These are phyloP conservation scores for Aspergillus brasiliensis DNA, from an alignment of 2,329 filamentous ascomycete species.

Conservation along the genomic window DNA sequence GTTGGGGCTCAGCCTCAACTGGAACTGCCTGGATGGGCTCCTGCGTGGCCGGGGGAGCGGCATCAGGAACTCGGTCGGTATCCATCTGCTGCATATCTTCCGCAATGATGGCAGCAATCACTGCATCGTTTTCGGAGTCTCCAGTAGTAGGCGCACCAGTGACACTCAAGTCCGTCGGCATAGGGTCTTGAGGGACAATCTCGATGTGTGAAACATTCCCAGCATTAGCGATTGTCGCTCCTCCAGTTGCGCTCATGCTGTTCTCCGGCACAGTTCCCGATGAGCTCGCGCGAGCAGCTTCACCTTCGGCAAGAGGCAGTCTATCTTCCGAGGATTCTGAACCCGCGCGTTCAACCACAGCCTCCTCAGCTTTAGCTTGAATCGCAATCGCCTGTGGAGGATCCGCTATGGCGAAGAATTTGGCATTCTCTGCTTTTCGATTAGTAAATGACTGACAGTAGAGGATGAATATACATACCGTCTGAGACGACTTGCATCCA, in stretches of 20 bases:
- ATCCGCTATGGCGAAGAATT: constrained; percentile 40
- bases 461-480: constrained; percentile 23
- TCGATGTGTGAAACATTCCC: neutral
- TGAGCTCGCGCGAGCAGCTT: constrained; percentile 31
- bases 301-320: constrained; percentile 18
- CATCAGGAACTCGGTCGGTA: constrained; percentile 9
- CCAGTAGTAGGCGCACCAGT: neutral
- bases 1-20: constrained; percentile 17
- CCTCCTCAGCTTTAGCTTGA: constrained; percentile 35
- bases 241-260: neutral
- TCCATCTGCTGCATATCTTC: constrained; percentile 31
- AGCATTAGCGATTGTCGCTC: neutral
- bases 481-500: constrained; percentile 45
- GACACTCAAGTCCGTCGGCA: neutral
- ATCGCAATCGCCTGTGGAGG: constrained; percentile 25
- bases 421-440: constrained; percentile 32
- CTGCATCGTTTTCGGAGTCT: constrained; percentile 26
- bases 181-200: neutral
- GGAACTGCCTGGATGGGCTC: constrained; percentile 12
- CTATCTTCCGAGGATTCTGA: constrained; percentile 28
- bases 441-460: constrained; percentile 6
- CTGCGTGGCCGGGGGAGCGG: constrained; percentile 1
- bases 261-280: constrained; percentile 22
- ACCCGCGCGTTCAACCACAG: constrained; percentile 30
- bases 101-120: constrained; percentile 33